phyloP scores from a whole-genome alignment of 2,329 filamentous ascomycete genomes.

The Gnomoniopsis sp. region DNA sequence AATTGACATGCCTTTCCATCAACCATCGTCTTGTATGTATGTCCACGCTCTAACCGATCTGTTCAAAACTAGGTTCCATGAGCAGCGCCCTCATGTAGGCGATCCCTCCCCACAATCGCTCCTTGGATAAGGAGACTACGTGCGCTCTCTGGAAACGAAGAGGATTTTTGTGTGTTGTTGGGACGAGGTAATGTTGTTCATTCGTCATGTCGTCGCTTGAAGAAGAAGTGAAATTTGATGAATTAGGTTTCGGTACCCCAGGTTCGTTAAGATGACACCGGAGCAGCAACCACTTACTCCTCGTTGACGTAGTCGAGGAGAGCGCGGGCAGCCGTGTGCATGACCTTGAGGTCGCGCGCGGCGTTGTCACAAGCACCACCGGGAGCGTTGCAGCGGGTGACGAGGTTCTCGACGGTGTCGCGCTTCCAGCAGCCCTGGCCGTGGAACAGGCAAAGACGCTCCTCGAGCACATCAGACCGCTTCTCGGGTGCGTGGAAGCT shows the following conservation, averaged over 20 bases:
- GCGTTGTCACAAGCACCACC: constrained; percentile 29
- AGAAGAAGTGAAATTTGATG: constrained; percentile 5
- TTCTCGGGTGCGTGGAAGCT: constrained; percentile 1
- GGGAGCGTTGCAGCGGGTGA: constrained; percentile 29
- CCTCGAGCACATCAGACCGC: constrained; percentile 19
- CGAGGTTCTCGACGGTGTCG: constrained; percentile 20
- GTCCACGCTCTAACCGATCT: constrained; percentile 10
- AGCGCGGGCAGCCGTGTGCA: constrained; percentile 27
- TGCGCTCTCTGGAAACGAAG: constrained; percentile 6
- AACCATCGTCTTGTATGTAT: not conserved
- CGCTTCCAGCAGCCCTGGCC: constrained; percentile 35
- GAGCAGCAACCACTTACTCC: constrained; percentile 1
- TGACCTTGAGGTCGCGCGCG: constrained; percentile 25
- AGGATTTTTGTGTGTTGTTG: not conserved
- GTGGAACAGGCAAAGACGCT: constrained; percentile 25
- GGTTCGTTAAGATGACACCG: not conserved
- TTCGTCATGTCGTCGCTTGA: constrained; percentile 4
- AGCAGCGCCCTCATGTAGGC: constrained; percentile 3
- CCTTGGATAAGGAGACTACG: not conserved
- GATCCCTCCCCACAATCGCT: not conserved
- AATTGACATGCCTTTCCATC: constrained; percentile 4
- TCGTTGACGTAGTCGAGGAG: constrained; percentile 23
- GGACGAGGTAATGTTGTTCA: constrained; percentile 4
- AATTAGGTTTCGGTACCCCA: not conserved
- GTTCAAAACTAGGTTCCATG: constrained; percentile 1